A percentile compares a stretch with the other conserved stretches of the same genome.
These are phyloP conservation scores for Quercus glauca DNA, from an alignment of 306 rosid species.

Conservation along the genomic window DNA sequence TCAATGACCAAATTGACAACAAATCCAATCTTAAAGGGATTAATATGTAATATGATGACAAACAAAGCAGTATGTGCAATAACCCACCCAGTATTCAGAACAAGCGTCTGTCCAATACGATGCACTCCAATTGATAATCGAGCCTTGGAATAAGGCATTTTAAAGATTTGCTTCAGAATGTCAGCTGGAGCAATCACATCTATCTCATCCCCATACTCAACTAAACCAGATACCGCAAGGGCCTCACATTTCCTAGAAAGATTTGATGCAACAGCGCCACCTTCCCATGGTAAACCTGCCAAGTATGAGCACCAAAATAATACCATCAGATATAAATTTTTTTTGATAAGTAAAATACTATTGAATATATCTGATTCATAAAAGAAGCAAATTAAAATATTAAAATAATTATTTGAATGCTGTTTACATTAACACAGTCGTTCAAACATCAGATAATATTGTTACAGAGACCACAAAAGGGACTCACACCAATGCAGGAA, in stretches of 20 bases:
- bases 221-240: slow-evolving; percentile 90
- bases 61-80: slow-evolving; percentile 11
- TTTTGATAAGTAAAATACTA: neutral
- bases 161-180: slow-evolving; percentile 92
- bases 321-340: slow-evolving; percentile 1
- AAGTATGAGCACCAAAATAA: slow-evolving; percentile 12
- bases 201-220: slow-evolving; percentile 89
- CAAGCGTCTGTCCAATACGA: slow-evolving; percentile 88
- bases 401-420: neutral
- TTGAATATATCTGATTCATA: slow-evolving; percentile 17
- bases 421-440: neutral
- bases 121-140: slow-evolving; percentile 84
- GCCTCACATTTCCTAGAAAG: slow-evolving; percentile 83
- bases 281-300: slow-evolving; percentile 82
- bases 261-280: slow-evolving; percentile 68
- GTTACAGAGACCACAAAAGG: neutral
- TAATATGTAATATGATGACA: slow-evolving; percentile 10
- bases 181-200: slow-evolving; percentile 94
- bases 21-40: neutral
- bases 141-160: slow-evolving; percentile 95
- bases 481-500: neutral
- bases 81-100: slow-evolving; percentile 83
- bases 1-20: too few species aligned
- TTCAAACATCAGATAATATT: neutral
- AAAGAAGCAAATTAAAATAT: neutral